phyloP scores from a whole-genome alignment of 192 early-diverging fungal genomes.

The Umbelopsis sp. region DNA sequence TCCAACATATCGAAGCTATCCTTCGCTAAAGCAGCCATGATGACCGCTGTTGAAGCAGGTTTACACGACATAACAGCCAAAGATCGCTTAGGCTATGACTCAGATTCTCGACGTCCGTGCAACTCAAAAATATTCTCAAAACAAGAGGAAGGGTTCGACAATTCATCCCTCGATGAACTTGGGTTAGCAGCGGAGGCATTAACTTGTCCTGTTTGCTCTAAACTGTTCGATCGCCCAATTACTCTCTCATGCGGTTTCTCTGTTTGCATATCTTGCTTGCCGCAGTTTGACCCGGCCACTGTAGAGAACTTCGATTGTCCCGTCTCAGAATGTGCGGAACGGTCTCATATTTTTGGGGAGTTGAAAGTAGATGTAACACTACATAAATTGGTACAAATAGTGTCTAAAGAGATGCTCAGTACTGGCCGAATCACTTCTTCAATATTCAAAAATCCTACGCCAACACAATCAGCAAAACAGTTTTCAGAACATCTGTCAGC shows the following conservation, averaged over 20 bases:
- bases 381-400: conserved; percentile 15
- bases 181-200: not conserved
- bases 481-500: conserved; percentile 5
- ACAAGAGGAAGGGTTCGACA: not conserved
- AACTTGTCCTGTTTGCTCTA: not conserved
- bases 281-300: conserved; percentile 29
- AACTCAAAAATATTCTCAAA: not conserved
- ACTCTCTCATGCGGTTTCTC: conserved; percentile 50
- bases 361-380: conserved; percentile 21
- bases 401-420: not conserved
- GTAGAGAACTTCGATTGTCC: conserved; percentile 36
- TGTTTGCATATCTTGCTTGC: conserved; percentile 41
- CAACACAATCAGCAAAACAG: not conserved
- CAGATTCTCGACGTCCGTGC: not conserved
- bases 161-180: not conserved
- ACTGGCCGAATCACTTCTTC: not conserved
- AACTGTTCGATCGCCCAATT: conserved; percentile 32
- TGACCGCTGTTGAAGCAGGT: not conserved
- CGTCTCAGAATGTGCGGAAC: conserved; percentile 5
- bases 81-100: not conserved
- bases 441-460: not conserved
- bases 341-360: conserved; percentile 22
- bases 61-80: not conserved
- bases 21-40: not conserved
- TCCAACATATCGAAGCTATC: conserved; percentile 13